These are phyloP conservation scores for Eutrema salsugineum DNA, from an alignment of 441 rosid genomes.

Conservation along the genomic window DNA sequence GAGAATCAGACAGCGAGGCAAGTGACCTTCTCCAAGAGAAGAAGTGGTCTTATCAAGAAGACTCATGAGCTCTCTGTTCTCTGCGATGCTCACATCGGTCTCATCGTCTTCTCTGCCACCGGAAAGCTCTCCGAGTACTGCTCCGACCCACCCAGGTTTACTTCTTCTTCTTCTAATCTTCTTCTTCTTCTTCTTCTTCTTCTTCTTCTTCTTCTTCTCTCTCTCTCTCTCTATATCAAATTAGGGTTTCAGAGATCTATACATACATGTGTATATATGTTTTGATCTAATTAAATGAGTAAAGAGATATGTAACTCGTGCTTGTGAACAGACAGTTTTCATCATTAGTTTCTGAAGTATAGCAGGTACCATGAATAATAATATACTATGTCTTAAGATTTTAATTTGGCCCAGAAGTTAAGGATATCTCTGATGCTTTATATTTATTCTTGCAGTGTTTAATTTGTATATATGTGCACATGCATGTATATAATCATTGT, in stretches of 20 bases:
- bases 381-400: neutral
- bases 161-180: slow-evolving; percentile 1
- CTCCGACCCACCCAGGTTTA: slow-evolving; percentile 13
- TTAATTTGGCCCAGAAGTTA: slow-evolving; percentile 25
- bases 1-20: slow-evolving; percentile 32
- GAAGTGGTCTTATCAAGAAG: slow-evolving; percentile 35
- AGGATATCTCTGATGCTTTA: slow-evolving; percentile 20
- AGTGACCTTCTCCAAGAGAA: slow-evolving; percentile 35
- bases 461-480: neutral
- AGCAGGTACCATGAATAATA: slow-evolving; percentile 14
- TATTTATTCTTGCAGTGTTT: neutral
- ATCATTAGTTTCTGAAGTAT: slow-evolving; percentile 27
- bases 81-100: slow-evolving; percentile 35
- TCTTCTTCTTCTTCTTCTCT: slow-evolving; percentile 5
- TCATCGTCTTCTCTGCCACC: slow-evolving; percentile 32
- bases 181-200: slow-evolving; percentile 5
- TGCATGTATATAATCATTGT: neutral
- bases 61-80: slow-evolving; percentile 32
- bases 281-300: slow-evolving; percentile 17
- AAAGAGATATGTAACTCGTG: slow-evolving; percentile 14
- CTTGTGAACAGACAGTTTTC: slow-evolving; percentile 32
- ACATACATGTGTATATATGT: slow-evolving; percentile 18
- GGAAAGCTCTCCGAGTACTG: slow-evolving; percentile 32
- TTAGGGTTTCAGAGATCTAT: slow-evolving; percentile 30
- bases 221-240: neutral